Base-by-base conservation (phyloP, 2,329 filamentous ascomycete species). In the Sporothrix mexicana region DNA sequence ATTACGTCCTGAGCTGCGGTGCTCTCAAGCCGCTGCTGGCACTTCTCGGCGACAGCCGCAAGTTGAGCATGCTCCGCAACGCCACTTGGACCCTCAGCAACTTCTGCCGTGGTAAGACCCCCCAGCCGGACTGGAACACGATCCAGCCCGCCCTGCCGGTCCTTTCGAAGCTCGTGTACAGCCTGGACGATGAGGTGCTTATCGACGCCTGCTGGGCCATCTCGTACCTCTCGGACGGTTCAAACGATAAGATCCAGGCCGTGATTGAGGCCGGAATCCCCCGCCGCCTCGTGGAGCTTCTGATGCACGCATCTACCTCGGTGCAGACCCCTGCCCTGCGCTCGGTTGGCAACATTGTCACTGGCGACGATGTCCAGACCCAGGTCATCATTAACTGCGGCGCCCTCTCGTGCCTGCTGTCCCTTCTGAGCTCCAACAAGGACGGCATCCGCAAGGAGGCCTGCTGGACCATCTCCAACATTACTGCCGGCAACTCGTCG, bases 181-280 rank as follows among this genome's bases (percentile, higher is more conserved):
- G 96, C 75, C 89, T 99, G 72, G 96, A 99, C 80, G 96, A 99
- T 78, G 96, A 99, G 82, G 96, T 99, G 73, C 86, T 99, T 74
- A 99, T 99, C 79, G 96, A 99, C 83, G 96, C 96, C 74, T 99
- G 96, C 90, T 99, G 96, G 96, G 96, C 96, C 75, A 98, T 99
- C 80, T 98, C 95, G 0, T 99, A 99, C 81, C 90, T 99, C 23
- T 98, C 96, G 2, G 96, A 99, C 82, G 96, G 96, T 59, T 93
- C 95, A 79, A 99, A 99, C 82, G 96, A 99, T 80, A 99, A 99
- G 87, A 99, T 99, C 76, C 96, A 99, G 84, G 95, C 96, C 64
- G 96, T 99, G 72, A 98, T 99, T 79, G 96, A 99, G 85, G 96
- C 95, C 61, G 95, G 96, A 77, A 99, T 99, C 76, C 96, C 96